Evolutionary conservation across 306 rosid species (phyloP).

Genomic region (Ochetophila trinervis): DNA sequence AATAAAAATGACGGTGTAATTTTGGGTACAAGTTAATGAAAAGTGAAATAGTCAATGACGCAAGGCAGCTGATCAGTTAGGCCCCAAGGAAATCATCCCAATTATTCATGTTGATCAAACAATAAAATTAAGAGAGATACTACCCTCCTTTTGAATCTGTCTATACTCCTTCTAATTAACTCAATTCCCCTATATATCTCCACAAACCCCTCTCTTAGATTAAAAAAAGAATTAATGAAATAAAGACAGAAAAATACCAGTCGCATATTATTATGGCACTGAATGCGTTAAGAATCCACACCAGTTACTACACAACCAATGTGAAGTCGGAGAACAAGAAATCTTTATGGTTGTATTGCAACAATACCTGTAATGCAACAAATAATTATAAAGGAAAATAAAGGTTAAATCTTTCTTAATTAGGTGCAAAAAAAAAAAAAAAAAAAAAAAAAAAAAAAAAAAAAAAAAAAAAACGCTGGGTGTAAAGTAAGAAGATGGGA

Average conservation of each 20-base stretch:
- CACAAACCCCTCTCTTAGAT: background rate
- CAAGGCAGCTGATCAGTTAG: too few relatives aligned
- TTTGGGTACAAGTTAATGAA: too few relatives aligned
- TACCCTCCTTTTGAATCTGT: too few relatives aligned
- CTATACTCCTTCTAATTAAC: too few relatives aligned
- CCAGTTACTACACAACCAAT: conserved; percentile 97
- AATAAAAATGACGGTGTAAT: too few relatives aligned
- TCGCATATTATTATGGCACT: conserved; percentile 86
- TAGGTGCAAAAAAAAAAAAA: too few relatives aligned
- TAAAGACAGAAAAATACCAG: conserved; percentile 48
- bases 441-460: too few relatives aligned
- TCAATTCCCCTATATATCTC: background rate
- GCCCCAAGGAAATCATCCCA: too few relatives aligned
- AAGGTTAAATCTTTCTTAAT: conserved; percentile 9
- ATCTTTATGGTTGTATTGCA: too few relatives aligned
- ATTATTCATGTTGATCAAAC: too few relatives aligned
- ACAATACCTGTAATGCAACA: conserved; percentile 48
- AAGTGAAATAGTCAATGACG: too few relatives aligned
- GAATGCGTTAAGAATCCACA: conserved; percentile 97
- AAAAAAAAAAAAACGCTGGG: background rate
- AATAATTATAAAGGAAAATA: conserved; percentile 20
- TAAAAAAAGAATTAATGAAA: background rate
- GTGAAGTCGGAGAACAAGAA: conserved; percentile 95
- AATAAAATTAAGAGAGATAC: too few relatives aligned
- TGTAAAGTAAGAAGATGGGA: conserved; percentile 3